These are phyloP conservation scores for Nigrograna mackinnonii DNA, from an alignment of 2,329 filamentous ascomycete species.

Conservation along the genomic window DNA sequence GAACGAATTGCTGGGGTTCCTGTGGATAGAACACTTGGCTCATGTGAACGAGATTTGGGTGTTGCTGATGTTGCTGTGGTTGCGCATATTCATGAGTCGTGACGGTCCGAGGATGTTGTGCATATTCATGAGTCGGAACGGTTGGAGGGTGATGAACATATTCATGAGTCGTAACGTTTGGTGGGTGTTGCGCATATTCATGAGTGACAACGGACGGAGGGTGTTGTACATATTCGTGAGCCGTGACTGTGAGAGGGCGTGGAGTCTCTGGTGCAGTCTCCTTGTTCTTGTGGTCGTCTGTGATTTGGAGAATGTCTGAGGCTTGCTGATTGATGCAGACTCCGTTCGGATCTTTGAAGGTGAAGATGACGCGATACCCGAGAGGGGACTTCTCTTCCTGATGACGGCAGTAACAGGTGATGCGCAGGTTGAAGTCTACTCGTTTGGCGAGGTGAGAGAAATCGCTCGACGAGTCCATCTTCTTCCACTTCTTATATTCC, in stretches of 20 bases:
- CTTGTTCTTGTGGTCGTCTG: constrained; percentile 88
- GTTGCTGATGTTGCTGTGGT: too few relatives aligned
- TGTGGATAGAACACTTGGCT: too few relatives aligned
- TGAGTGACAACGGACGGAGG: too few relatives aligned
- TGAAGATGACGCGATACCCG: constrained; percentile 93
- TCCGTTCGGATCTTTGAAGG: constrained; percentile 79
- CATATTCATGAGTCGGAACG: too few relatives aligned
- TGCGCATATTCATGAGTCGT: constrained; percentile 24
- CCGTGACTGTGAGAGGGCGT: constrained; percentile 21
- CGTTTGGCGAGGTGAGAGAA: constrained; percentile 60
- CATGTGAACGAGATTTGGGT: too few relatives aligned
- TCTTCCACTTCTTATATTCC: constrained; percentile 38
- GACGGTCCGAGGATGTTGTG: constrained; percentile 19
- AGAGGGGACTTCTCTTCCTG: constrained; percentile 79
- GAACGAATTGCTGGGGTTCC: too few relatives aligned
- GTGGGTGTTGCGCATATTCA: too few relatives aligned
- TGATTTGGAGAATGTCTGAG: constrained; percentile 84
- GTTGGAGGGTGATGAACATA: too few relatives aligned
- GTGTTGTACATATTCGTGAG: too few relatives aligned
- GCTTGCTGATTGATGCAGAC: constrained; percentile 82
- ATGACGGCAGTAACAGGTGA: constrained; percentile 95
- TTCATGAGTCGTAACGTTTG: too few relatives aligned
- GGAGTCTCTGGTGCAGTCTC: constrained; percentile 30
- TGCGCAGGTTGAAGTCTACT: constrained; percentile 88
- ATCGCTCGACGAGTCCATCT: constrained; percentile 18